Evolutionary conservation across 352 stramenopile genomes (phyloP), one percentile per base, ranked within the genome.

Genomic region (Phytophthora boehmeriae): DNA sequence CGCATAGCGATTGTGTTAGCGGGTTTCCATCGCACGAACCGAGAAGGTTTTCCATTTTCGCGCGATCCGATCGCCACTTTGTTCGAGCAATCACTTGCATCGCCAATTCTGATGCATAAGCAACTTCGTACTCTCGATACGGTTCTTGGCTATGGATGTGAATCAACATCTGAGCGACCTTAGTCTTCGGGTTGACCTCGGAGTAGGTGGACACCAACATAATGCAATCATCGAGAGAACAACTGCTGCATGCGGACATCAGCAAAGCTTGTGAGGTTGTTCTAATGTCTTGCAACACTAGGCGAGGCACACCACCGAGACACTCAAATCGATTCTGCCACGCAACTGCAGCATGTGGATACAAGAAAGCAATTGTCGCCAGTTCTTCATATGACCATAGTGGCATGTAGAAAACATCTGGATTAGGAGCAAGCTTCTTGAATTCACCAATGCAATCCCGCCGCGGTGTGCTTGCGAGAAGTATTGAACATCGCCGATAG

Each of bases 111-210:
- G n/a, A n/a, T n/a, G n/a, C n/a, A n/a, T n/a, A n/a, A n/a, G n/a
- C n/a, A n/a, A n/a, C n/a, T n/a, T n/a, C n/a, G 34, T 61, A 62
- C 13, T 55, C 30, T 63, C 13, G 45, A 55, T 66, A 82, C 6
- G 69, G 66, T 50, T 59, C 43, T 68, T 73, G 11, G 42, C 66
- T 78, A 16, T 44, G 54, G 25, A 79, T 60, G 52, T 77, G 70
- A 48, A 79, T 73, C 50, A 82, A 22, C 35, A 38, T 68, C 35
- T 78, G 72, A n/a, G n/a, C n/a, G n/a, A n/a, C n/a, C n/a, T n/a
- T n/a, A n/a, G n/a, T n/a, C n/a, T n/a, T n/a, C n/a, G n/a, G n/a
- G n/a, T n/a, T n/a, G n/a, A n/a, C n/a, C n/a, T n/a, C n/a, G n/a
- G n/a, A n/a, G n/a, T n/a, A n/a, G n/a, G n/a, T 64, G 34, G 54